phyloP scores from a whole-genome alignment of 768 basidiomycete genomes.

The Suillus subaureus region DNA sequence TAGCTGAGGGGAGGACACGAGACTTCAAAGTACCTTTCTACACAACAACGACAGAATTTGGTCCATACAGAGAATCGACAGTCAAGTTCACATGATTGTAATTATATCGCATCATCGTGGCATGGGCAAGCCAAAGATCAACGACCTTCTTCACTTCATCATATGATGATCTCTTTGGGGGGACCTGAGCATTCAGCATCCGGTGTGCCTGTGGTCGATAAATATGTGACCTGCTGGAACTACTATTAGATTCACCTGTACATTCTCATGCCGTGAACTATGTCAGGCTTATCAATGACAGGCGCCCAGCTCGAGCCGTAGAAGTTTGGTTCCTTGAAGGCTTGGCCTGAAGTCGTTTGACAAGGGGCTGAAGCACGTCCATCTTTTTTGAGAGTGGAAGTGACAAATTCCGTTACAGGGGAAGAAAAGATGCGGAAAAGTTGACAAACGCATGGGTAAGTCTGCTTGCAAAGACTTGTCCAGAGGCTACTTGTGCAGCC shows the following conservation, averaged over 20 bases:
- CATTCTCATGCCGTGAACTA: constrained; percentile 34
- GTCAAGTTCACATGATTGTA: constrained; percentile 7
- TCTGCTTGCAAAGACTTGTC: constrained; percentile 22
- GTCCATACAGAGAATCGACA: too few relatives aligned
- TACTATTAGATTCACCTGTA: constrained; percentile 33
- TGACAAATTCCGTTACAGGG: constrained; percentile 36
- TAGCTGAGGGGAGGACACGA: too few relatives aligned
- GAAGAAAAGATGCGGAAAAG: constrained; percentile 14
- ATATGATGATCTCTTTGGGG: constrained; percentile 27
- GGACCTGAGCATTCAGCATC: constrained; percentile 31
- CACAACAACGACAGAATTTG: too few relatives aligned
- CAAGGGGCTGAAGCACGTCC: constrained; percentile 22
- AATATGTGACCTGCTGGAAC: background rate
- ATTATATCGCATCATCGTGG: constrained; percentile 19
- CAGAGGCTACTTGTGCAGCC: background rate
- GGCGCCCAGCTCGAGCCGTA: constrained; percentile 31
- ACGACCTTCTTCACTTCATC: constrained; percentile 27
- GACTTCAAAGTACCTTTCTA: too few relatives aligned
- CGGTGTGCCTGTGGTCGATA: constrained; percentile 33
- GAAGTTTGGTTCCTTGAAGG: constrained; percentile 23
- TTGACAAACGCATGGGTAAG: constrained; percentile 19
- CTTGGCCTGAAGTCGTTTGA: constrained; percentile 22
- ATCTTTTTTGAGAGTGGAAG: constrained; percentile 31
- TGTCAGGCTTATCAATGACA: constrained; percentile 19
- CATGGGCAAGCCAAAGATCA: constrained; percentile 34